A percentile compares a stretch with the other conserved stretches of the same genome.
phyloP scores from a whole-genome alignment of 805 yeast species.

The Candida dajiaensis region DNA sequence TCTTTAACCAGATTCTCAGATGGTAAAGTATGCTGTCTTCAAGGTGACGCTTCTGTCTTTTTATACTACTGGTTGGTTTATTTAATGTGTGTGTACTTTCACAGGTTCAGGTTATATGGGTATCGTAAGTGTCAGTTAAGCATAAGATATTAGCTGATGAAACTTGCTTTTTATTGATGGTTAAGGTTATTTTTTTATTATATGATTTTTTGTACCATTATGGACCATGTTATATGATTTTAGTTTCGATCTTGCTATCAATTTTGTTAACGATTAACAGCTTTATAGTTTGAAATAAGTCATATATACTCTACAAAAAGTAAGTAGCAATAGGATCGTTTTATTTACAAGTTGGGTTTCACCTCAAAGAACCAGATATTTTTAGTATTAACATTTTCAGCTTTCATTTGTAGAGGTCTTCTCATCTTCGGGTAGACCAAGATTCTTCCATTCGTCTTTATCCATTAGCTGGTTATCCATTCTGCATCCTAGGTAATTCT shows the following conservation, averaged over 20 bases:
- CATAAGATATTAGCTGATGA: not conserved
- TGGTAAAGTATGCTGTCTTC: not conserved
- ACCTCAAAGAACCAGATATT: not conserved
- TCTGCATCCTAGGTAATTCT: conserved; percentile 74
- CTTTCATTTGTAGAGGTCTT: conserved; percentile 8
- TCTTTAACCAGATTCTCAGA: not conserved
- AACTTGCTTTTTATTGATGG: not conserved
- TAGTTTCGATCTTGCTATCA: too few species aligned
- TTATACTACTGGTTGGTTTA: not conserved
- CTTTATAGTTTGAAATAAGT: not conserved
- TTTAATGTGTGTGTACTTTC: not conserved
- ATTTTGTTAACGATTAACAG: not conserved
- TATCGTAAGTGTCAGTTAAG: not conserved
- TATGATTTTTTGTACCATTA: not conserved
- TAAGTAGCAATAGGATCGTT: not conserved
- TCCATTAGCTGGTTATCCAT: conserved; percentile 76
- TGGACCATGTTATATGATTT: too few species aligned
- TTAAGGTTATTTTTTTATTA: not conserved
- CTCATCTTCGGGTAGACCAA: conserved; percentile 56
- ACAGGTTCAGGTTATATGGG: not conserved
- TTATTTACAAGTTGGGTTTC: not conserved
- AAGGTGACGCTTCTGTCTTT: not conserved
- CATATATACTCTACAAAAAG: not conserved
- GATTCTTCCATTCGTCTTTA: conserved; percentile 49
- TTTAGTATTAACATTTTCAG: not conserved